Evolutionary conservation across 1,284 basidiomycete species (phyloP), one percentile per base, ranked within the genome.

Genomic region (Gymnopus androsaceus): DNA sequence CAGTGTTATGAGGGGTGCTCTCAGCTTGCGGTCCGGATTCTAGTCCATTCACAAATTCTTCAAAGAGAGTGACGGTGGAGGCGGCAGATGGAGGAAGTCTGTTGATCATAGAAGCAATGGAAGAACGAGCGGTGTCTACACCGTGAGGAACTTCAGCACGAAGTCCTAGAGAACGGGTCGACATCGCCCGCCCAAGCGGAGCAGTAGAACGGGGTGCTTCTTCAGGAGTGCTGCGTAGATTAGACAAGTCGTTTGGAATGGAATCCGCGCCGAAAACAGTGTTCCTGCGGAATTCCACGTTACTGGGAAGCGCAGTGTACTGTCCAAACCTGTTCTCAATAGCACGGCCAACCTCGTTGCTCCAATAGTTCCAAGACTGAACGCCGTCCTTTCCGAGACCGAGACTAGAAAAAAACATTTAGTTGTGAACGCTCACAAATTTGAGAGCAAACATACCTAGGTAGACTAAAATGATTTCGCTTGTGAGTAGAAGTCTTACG

Each of bases 351-450:
- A 84, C 67, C 9, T 85, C 83, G 3, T 74, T 73, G 56, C 75
- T 73, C 83, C 80, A 84, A 11, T 67, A 66, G 3, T 77, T 66
- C 34, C 83, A 66, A 19, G 79, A 74, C 50, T 81, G 78, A 9
- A 79, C 59, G n/a, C 79, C 80, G 57, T 83, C 82, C 64, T 82
- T 84, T 40, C 83, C 83, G 44, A 89, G 81, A 60, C 83, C 77
- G 49, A 89, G 75, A 62, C 87, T 90, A 56, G 34, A 59, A 55
- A 41, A 25, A 47, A 1, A 28, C 44, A n/a, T n/a, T 46, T 9
- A 6, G 31, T 37, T n/a, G 11, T 33, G 41, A 8, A 17, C 45
- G 38, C n/a, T 19, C 17, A 36, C 40, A 15, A 40, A 49, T 23
- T 9, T 21, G 17, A 9, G 0, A 45, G 45, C 51, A 60, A 59